Evolutionary conservation across 495 filamentous ascomycete genomes (phyloP), one percentile per base, ranked within the genome.

Genomic region (Penicillium tannophilum): DNA sequence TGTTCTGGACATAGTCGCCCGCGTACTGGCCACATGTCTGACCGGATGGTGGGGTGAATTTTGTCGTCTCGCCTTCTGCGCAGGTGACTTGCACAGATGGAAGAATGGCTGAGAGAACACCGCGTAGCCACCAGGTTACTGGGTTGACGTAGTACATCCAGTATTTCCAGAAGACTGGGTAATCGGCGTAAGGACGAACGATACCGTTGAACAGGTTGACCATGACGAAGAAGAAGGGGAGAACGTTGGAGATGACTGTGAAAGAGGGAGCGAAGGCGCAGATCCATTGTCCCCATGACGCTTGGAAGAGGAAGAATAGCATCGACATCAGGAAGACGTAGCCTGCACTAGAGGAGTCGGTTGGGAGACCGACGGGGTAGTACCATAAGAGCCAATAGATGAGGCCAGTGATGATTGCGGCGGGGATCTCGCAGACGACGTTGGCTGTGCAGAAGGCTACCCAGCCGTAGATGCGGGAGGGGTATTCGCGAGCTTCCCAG

Each of bases 241-340:
- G 63, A 6, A 86, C 76, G 73, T 93, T 92, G 46, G 84, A 84
- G 65, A 92, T 91, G 64, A 93, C 88, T 4, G 88, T 90, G 76
- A 92, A 91, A 7, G 78, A 85, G 1, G 90, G 90, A 0, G 91
- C 88, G 73, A 91, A 90, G 5, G 90, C 88, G 65, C 86, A 88
- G 61, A 93, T 90, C 87, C 88, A 92, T 65, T 94, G 90, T 24
- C 90, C 90, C 88, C 89, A 92, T 57, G 81, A 86, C 6, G 83
- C 80, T 61, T 85, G 80, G 80, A 93, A 93, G 30, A 93, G 73
- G 81, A 87, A 90, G 76, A 93, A 93, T 0, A 94, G 80, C 64
- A 95, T 74, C 1, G 84, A 85, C 86, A 96, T 91, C 19, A 96
- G 74, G 79, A 89, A 96, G 45, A 90, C 86, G 68, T 95, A 95